These are phyloP conservation scores for Beverwykella pulmonaria DNA, from an alignment of 495 filamentous ascomycete genomes.

Conservation along the genomic window DNA sequence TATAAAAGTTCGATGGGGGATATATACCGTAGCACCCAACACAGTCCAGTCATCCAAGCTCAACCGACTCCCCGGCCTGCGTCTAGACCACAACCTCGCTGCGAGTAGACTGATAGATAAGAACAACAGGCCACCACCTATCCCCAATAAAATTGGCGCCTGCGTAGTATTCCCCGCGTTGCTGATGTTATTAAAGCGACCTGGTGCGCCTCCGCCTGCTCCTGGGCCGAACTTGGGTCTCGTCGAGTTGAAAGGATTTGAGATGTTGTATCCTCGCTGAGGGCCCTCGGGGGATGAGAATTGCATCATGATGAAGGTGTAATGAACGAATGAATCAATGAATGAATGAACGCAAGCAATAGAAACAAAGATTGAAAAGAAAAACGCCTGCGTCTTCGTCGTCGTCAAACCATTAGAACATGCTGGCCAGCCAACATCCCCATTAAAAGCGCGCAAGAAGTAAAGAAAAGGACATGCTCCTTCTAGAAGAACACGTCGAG, in stretches of 20 bases:
- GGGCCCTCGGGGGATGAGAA: neutral
- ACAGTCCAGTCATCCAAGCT: constrained; percentile 30
- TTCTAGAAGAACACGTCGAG: neutral
- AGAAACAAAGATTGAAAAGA: neutral
- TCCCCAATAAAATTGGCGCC: constrained; percentile 26
- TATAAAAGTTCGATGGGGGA: neutral
- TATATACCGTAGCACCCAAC: constrained; percentile 20
- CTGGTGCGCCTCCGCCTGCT: neutral
- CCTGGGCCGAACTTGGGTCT: neutral
- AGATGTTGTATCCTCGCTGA: neutral
- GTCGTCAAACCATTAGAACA: neutral
- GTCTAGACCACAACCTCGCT: constrained; percentile 27
- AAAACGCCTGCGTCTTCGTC: neutral
- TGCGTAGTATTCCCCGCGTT: neutral
- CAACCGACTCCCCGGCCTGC: constrained; percentile 9
- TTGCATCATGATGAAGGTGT: neutral
- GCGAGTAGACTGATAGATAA: constrained; percentile 15
- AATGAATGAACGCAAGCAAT: neutral
- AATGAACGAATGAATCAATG: neutral
- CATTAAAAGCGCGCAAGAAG: neutral
- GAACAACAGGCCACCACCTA: constrained; percentile 20
- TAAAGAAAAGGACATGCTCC: neutral
- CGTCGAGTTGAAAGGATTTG: neutral
- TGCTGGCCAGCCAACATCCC: constrained; percentile 5
- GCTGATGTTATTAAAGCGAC: neutral